Evolutionary conservation across 2,329 filamentous ascomycete genomes (phyloP).

Genomic region (Pseudogymnoascus sp.): DNA sequence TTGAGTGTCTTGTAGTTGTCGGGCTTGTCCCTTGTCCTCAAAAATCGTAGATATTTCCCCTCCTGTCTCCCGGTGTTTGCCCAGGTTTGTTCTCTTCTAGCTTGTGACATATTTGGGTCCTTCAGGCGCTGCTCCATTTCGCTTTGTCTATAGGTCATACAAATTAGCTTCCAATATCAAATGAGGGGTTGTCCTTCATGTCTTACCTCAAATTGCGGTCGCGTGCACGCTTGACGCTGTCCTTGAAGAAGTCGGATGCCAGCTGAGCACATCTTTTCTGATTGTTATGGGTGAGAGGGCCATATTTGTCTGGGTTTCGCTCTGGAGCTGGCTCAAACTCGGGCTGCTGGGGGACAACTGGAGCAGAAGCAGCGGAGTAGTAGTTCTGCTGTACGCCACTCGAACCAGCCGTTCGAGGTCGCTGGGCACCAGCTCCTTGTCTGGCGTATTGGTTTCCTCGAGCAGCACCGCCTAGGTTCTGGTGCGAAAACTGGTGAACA

Average conservation of each 20-base stretch:
- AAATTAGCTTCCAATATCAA: background rate
- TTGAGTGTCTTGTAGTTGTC: constrained; percentile 95
- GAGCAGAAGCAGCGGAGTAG: constrained; percentile 63
- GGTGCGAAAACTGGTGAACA: constrained; percentile 93
- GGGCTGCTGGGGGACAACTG: constrained; percentile 47
- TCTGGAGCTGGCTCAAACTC: constrained; percentile 75
- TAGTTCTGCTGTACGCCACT: constrained; percentile 57
- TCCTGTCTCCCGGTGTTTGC: constrained; percentile 80
- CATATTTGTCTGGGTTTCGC: constrained; percentile 76
- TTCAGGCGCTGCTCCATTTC: constrained; percentile 82
- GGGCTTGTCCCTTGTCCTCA: constrained; percentile 86
- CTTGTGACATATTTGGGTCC: constrained; percentile 65
- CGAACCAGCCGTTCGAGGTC: constrained; percentile 77
- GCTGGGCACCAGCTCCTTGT: constrained; percentile 59
- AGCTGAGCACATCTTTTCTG: constrained; percentile 62
- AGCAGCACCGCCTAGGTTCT: constrained; percentile 73
- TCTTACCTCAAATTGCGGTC: constrained; percentile 88
- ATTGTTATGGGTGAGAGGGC: constrained; percentile 56
- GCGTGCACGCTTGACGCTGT: constrained; percentile 91
- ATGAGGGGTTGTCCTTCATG: background rate
- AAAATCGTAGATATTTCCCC: constrained; percentile 85
- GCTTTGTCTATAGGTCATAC: constrained; percentile 56
- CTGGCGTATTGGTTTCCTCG: constrained; percentile 64
- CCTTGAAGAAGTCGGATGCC: constrained; percentile 92
- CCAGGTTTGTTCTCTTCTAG: constrained; percentile 76